Evolutionary conservation across 495 filamentous ascomycete genomes (phyloP), one percentile per base, ranked within the genome.

Genomic region (Annulohypoxylon bovei): DNA sequence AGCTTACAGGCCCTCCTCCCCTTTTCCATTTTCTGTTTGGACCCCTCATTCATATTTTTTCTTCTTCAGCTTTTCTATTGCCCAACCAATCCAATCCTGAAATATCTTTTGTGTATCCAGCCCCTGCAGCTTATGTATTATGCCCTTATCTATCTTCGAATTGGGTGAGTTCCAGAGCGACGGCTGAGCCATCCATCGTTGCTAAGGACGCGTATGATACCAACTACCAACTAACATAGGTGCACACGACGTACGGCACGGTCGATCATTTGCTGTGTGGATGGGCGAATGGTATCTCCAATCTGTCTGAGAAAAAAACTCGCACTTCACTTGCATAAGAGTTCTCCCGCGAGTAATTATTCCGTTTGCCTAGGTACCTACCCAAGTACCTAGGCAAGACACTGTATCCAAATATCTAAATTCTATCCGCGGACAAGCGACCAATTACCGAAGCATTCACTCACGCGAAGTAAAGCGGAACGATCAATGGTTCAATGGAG

Each of bases 371-470:
- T 62, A 39, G 14, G 18, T 20, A 40, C 37, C n/a, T 46, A 18
- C 2, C 5, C 18, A 23, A n/a, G n/a, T 35, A 35, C 33, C 33
- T 9, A 12, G 33, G 33, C 33, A 33, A 6, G n/a, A n/a, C n/a
- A n/a, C 6, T 50, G 7, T 35, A 54, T 54, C 27, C n/a, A 52
- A 16, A 25, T 39, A 63, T 30, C 22, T 27, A 53, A 53, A 52
- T 2, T 11, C 11, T 9, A 68, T 23, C 33, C 60, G 39, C 32
- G 60, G 70, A 40, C 62, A 59, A 66, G 65, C 37, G 50, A 69
- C 61, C 61, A 73, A 73, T 73, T 33, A 59, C 61, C 50, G 22
- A 65, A 55, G 42, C 70, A 62, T 33, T 60, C 12, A 44, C 65
- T 72, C 65, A 47, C 66, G 56, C 61, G 61, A 42, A 66, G 61